These are phyloP conservation scores for Grigorovia transvaalensis DNA, from an alignment of 805 yeast genomes.

Conservation along the genomic window DNA sequence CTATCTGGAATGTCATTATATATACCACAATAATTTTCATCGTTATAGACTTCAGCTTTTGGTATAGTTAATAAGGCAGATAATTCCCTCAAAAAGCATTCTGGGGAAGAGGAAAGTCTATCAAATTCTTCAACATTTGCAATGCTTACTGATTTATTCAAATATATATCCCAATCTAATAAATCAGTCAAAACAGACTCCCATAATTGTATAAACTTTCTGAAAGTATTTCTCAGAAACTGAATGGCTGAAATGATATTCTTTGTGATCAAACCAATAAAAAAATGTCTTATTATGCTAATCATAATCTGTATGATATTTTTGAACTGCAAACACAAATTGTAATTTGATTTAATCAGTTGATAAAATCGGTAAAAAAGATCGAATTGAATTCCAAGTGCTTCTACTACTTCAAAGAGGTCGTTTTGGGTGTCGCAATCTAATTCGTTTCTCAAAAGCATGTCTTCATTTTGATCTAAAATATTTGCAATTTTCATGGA, in stretches of 20 bases:
- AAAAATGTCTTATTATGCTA: slow-evolving; percentile 20
- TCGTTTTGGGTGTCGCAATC: neutral
- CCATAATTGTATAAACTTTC: slow-evolving; percentile 21
- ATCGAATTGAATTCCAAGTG: slow-evolving; percentile 1
- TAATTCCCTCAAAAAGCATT: slow-evolving; percentile 21
- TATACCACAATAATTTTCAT: slow-evolving; percentile 1
- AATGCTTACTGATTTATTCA: neutral
- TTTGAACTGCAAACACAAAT: slow-evolving; percentile 1
- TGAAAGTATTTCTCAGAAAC: slow-evolving; percentile 18
- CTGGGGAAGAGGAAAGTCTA: slow-evolving; percentile 14
- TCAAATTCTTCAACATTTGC: slow-evolving; percentile 3
- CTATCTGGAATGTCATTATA: neutral
- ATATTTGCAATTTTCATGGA: slow-evolving; percentile 4
- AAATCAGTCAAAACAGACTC: slow-evolving; percentile 12
- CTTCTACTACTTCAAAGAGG: neutral
- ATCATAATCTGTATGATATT: slow-evolving; percentile 19
- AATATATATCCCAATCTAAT: slow-evolving; percentile 1
- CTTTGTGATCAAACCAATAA: slow-evolving; percentile 18
- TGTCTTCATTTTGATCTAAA: neutral
- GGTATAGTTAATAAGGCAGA: slow-evolving; percentile 27
- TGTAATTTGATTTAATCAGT: neutral
- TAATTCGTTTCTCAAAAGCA: neutral
- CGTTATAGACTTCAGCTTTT: neutral
- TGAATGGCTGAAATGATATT: slow-evolving; percentile 14
- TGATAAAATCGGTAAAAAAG: neutral